These are phyloP conservation scores for Phytopythium vexans DNA, from an alignment of 352 stramenopile genomes.

Conservation along the genomic window DNA sequence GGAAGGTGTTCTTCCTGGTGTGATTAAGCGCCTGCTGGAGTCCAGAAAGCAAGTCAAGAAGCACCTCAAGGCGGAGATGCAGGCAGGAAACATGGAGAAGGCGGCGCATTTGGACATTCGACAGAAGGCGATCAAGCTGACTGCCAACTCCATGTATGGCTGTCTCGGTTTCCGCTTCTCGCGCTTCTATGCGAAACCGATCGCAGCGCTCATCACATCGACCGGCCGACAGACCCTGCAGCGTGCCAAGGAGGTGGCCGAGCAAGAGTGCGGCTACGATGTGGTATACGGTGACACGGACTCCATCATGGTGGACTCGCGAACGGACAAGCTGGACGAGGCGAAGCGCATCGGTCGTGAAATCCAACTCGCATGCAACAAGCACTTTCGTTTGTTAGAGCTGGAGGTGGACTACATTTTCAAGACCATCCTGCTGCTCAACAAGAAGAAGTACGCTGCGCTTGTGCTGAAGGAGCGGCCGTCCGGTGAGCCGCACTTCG, in stretches of 20 bases:
- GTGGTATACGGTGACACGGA: constrained; percentile 99
- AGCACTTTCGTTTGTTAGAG: constrained; percentile 98
- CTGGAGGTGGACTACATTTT: constrained; percentile 99
- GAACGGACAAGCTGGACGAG: constrained; percentile 90
- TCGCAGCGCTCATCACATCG: constrained; percentile 98
- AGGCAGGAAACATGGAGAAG: constrained; percentile 83
- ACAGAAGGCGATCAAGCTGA: constrained; percentile 99
- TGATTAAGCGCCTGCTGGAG: constrained; percentile 98
- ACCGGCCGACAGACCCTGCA: constrained; percentile 98
- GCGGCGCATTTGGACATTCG: constrained; percentile 96
- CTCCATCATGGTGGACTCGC: constrained; percentile 98
- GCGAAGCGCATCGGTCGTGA: constrained; percentile 93
- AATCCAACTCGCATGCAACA: constrained; percentile 99
- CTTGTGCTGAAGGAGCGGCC: constrained; percentile 90
- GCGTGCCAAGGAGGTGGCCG: constrained; percentile 96
- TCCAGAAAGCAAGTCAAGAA: constrained; percentile 98
- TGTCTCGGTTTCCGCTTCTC: constrained; percentile 99
- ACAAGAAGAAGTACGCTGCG: constrained; percentile 99
- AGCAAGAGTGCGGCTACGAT: constrained; percentile 96
- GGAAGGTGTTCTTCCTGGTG: constrained; percentile 93
- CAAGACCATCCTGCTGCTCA: constrained; percentile 98
- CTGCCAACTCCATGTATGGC: constrained; percentile 99
- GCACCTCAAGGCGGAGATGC: constrained; percentile 93
- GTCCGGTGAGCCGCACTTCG: constrained; percentile 58
- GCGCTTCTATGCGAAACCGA: constrained; percentile 98